Percentiles rank a stretch among this genome's conserved stretches.
These are phyloP conservation scores for Biancaea sappan DNA, from an alignment of 306 rosid genomes.

Conservation along the genomic window DNA sequence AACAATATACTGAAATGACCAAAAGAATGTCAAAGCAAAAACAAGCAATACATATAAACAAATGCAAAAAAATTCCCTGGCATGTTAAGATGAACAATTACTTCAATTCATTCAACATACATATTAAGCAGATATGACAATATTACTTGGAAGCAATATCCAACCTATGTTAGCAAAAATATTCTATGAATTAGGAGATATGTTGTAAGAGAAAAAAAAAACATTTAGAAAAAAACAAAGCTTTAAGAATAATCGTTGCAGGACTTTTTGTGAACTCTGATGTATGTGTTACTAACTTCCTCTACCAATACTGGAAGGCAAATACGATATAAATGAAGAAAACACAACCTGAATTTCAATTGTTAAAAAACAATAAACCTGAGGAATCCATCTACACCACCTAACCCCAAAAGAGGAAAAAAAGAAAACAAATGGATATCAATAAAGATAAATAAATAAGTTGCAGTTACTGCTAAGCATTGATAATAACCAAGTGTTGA, in stretches of 20 bases:
- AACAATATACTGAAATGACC: not conserved
- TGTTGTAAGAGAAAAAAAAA: not conserved
- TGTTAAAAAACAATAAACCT: not conserved
- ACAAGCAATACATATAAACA: not conserved
- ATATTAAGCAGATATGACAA: not conserved
- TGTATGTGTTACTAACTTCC: not conserved
- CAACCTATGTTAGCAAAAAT: not conserved
- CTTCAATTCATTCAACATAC: not conserved
- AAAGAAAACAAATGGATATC: not conserved
- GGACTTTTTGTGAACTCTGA: not conserved
- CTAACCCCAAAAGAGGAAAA: not conserved
- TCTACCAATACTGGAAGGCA: not conserved
- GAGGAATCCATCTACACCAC: not conserved
- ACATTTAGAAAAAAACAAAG: not conserved
- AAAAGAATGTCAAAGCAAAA: slow-evolving; percentile 1
- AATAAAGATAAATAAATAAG: too few species aligned
- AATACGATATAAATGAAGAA: not conserved
- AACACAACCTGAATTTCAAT: not conserved
- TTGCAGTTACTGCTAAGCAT: not conserved
- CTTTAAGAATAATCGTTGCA: not conserved
- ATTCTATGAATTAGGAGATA: not conserved
- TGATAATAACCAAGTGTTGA: too few species aligned
- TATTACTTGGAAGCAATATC: not conserved
- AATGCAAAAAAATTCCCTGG: not conserved
- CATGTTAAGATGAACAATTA: not conserved